A percentile compares a stretch with the other conserved stretches of the same genome.
Evolutionary conservation across 2,329 filamentous ascomycete species (phyloP).

Genomic region (Trichoderma atroviride): DNA sequence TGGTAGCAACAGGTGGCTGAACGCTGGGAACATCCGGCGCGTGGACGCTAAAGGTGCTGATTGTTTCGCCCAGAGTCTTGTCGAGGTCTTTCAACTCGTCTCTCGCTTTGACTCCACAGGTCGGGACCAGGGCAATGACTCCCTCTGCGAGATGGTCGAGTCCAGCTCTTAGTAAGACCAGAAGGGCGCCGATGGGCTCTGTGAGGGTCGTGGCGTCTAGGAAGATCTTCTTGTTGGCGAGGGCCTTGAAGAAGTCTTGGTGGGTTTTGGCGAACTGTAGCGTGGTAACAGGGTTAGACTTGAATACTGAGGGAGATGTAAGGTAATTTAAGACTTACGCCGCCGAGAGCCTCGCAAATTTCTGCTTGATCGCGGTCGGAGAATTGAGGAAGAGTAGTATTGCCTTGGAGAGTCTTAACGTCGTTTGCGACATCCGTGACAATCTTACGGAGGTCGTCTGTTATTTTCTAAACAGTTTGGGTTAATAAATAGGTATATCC

Average conservation of each 20-base stretch:
- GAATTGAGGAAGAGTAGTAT: not conserved
- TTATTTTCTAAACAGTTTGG: not conserved
- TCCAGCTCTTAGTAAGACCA: not conserved
- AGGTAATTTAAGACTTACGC: not conserved
- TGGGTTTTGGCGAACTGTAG: not conserved
- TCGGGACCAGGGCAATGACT: conserved; percentile 1
- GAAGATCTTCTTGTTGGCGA: not conserved
- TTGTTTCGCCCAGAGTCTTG: not conserved
- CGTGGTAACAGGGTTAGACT: not conserved
- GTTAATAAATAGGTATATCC: not conserved
- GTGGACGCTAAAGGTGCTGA: not conserved
- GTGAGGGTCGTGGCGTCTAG: not conserved
- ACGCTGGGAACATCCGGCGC: not conserved
- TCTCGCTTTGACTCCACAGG: not conserved
- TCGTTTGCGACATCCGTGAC: not conserved
- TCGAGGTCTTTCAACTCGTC: not conserved
- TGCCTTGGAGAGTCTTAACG: not conserved
- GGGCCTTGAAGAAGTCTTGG: not conserved
- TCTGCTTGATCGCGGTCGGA: not conserved
- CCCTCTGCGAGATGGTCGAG: not conserved
- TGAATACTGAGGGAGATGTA: not conserved
- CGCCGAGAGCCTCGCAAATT: not conserved
- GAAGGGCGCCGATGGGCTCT: not conserved
- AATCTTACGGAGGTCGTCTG: not conserved
- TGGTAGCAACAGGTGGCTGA: not conserved